Base-by-base conservation (phyloP, 169 alveolate genomes). In the Miamiensis avidus region DNA sequence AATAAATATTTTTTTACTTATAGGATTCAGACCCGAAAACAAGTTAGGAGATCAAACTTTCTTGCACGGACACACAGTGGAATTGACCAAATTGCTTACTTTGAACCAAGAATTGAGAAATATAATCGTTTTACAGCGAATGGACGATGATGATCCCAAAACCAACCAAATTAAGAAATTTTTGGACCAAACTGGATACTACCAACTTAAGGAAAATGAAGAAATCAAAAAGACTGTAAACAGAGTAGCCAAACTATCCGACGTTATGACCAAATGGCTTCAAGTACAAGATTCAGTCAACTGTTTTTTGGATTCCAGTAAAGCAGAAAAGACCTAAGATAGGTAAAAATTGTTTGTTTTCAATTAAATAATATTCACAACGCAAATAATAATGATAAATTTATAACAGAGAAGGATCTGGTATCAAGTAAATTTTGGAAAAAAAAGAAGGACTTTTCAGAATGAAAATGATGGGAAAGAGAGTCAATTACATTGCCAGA, bases 401-500 rank as follows among this genome's bases (percentile, higher is more conserved):
- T 49, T 49, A 49, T 49, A 76, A 65, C 74, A 91, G 92, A 82
- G 95, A 96, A 91, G 85, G 92, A 75, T 97, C 97, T 28, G 99
- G 99, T 65, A 90, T 99, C 27, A 94, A 98, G 65, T 99, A 99
- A 89, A 92, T 98, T 75, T 89, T 99, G 77, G 99, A 99, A 91
- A 94, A 96, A 89, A 99, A 99, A 88, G 98, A 97, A 89, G 99
- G 99, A 0, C 92, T 99, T 27, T 94, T 99, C 83, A 95, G 99
- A 91, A 98, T 97, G 97, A 98, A 98, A 88, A 98, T 99, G 99
- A 97, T 98, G 99, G 99, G 99, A 0, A 98, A 98, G 91, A 94
- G 99, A 86, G 99, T 99, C 25, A 99, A 99, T 90, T 97, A 97
- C 90, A 99, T 99, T 0, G 99, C 99, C 26, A 97, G 99, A 49